Conservation (phyloP, 2,329 filamentous ascomycete genomes). For the Xylaria sp. region DNA sequence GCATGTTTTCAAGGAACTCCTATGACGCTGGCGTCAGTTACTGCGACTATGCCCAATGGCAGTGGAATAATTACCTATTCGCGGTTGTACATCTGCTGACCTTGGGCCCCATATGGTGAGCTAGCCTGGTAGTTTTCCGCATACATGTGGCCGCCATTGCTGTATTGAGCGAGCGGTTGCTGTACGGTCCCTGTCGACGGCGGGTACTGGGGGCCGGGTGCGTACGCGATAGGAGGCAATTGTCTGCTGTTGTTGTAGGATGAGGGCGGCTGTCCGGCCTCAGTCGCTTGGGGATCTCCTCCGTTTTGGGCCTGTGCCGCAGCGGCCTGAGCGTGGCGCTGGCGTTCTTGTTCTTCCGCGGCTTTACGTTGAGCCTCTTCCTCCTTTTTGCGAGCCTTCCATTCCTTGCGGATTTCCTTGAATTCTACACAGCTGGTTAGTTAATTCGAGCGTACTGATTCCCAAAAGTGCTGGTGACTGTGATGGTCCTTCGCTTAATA, state of each 20-base stretch:
- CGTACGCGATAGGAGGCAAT: slow-evolving; percentile 80
- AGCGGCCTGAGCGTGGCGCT: slow-evolving; percentile 60
- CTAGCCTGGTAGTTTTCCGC: slow-evolving; percentile 60
- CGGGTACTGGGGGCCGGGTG: slow-evolving; percentile 74
- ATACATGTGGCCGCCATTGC: slow-evolving; percentile 64
- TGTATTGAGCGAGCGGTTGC: slow-evolving; percentile 63
- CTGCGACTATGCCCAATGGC: background rate
- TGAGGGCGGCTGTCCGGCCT: slow-evolving; percentile 66
- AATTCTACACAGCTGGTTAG: slow-evolving; percentile 75
- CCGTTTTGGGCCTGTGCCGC: slow-evolving; percentile 67
- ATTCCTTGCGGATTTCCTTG: slow-evolving; percentile 98
- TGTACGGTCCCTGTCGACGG: slow-evolving; percentile 64
- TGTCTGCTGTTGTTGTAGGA: slow-evolving; percentile 72
- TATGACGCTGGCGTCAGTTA: slow-evolving; percentile 14
- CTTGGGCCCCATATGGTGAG: slow-evolving; percentile 67
- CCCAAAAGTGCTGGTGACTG: background rate
- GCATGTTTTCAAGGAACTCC: background rate
- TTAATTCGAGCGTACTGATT: slow-evolving; percentile 8
- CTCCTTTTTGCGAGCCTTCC: slow-evolving; percentile 99
- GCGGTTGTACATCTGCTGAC: slow-evolving; percentile 70
- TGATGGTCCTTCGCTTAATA: background rate
- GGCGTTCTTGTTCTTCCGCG: slow-evolving; percentile 84
- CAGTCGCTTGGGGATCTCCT: slow-evolving; percentile 60
- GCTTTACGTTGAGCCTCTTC: slow-evolving; percentile 91
- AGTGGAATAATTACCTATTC: slow-evolving; percentile 46